These are phyloP conservation scores for Phaseolus lunatus DNA, from an alignment of 306 rosid species.

Conservation along the genomic window DNA sequence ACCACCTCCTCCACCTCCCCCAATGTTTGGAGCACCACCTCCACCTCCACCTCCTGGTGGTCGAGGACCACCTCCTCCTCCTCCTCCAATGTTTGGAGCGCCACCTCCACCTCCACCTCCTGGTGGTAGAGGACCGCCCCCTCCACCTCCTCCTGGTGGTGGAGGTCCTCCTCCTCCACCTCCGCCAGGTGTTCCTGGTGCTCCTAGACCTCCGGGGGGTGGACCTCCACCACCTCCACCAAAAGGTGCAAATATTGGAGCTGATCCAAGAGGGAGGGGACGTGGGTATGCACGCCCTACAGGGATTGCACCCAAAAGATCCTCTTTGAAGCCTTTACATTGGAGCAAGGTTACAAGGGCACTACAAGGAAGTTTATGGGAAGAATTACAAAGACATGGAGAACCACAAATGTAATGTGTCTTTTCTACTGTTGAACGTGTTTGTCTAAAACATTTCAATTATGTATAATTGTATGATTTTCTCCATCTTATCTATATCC, in stretches of 20 bases:
- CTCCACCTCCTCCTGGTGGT: slow-evolving; percentile 54
- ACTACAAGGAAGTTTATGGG: slow-evolving; percentile 97
- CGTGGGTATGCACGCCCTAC: slow-evolving; percentile 77
- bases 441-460: slow-evolving; percentile 33
- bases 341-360: slow-evolving; percentile 98
- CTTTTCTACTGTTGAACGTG: slow-evolving; percentile 33
- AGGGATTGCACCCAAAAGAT: slow-evolving; percentile 64
- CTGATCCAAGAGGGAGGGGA: slow-evolving; percentile 76
- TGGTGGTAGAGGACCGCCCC: slow-evolving; percentile 60
- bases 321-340: slow-evolving; percentile 90
- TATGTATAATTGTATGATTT: slow-evolving; percentile 10
- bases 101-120: slow-evolving; percentile 54
- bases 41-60: slow-evolving; percentile 15
- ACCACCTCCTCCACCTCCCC: slow-evolving; percentile 66
- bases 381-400: slow-evolving; percentile 87
- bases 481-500: slow-evolving; percentile 38
- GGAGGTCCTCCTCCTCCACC: slow-evolving; percentile 67
- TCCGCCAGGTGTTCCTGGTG: slow-evolving; percentile 54
- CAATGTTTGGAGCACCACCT: slow-evolving; percentile 11
- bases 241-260: slow-evolving; percentile 61
- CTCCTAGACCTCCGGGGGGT: slow-evolving; percentile 69
- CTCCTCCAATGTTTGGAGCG: background rate
- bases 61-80: background rate
- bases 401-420: slow-evolving; percentile 77
- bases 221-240: slow-evolving; percentile 79